phyloP scores from a whole-genome alignment of 169 alveolate genomes.

The Plasmodium inui region DNA sequence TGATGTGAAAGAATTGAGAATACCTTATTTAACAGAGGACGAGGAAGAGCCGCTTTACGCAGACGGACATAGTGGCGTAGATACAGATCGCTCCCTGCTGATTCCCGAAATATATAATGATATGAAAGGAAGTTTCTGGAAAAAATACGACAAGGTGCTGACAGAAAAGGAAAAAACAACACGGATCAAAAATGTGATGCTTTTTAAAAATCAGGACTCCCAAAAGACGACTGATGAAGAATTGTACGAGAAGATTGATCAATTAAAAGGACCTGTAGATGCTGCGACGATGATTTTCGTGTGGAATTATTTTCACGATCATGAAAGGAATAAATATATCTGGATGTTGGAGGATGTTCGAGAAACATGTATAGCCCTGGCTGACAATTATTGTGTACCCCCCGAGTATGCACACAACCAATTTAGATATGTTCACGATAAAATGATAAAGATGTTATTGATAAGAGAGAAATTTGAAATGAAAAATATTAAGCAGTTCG shows the following conservation, averaged over 20 bases:
- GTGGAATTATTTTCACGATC: background rate
- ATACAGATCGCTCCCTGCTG: no score
- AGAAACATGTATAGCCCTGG: background rate
- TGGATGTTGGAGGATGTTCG: background rate
- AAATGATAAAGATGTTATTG: background rate
- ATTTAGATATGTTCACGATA: background rate
- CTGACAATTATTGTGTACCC: conserved; percentile 4
- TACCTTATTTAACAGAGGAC: background rate
- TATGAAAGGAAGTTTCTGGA: background rate
- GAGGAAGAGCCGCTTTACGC: background rate
- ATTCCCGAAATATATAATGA: background rate
- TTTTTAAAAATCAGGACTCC: background rate
- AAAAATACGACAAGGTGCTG: background rate
- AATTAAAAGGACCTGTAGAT: conserved; percentile 26
- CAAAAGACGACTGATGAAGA: conserved; percentile 2
- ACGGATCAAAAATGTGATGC: background rate
- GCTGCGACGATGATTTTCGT: background rate
- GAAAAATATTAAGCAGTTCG: background rate
- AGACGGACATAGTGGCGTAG: background rate
- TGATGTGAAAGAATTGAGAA: conserved; percentile 5
- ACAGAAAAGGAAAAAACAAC: background rate
- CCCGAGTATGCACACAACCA: background rate
- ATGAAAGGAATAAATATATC: conserved; percentile 4
- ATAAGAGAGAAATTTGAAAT: background rate
- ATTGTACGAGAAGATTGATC: background rate